Conservation (phyloP, 805 yeast species). For the Komagataella ulmi region DNA sequence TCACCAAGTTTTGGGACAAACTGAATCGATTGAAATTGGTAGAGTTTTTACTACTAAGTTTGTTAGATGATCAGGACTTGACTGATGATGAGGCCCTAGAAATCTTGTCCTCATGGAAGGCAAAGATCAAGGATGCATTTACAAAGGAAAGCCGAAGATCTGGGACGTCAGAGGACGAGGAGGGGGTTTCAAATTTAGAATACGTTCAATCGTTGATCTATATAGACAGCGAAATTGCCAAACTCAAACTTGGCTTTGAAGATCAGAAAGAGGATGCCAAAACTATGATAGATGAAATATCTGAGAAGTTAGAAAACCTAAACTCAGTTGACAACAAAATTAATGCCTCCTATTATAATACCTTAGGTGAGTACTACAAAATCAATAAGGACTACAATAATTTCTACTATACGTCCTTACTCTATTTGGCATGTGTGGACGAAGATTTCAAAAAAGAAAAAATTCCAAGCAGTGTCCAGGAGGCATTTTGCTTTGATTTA, state of each 20-base stretch:
- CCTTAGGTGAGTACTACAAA: constrained; percentile 67
- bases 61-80: constrained; percentile 26
- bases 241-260: constrained; percentile 33
- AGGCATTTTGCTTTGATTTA: constrained; percentile 51
- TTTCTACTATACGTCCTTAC: constrained; percentile 69
- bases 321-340: constrained; percentile 49
- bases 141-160: constrained; percentile 11
- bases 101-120: constrained; percentile 4
- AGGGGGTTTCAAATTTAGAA: constrained; percentile 18
- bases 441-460: constrained; percentile 19
- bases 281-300: constrained; percentile 49
- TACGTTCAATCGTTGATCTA: constrained; percentile 38
- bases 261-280: constrained; percentile 40
- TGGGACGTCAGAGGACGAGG: constrained; percentile 13
- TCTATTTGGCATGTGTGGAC: constrained; percentile 68
- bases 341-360: constrained; percentile 72
- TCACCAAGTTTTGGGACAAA: constrained; percentile 50
- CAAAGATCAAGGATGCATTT: constrained; percentile 28
- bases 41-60: constrained; percentile 50
- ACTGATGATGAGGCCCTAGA: constrained; percentile 29
- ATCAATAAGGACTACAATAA: constrained; percentile 64
- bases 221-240: constrained; percentile 61
- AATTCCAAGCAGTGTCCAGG: constrained; percentile 18
- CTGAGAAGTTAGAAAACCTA: constrained; percentile 40
- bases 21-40: constrained; percentile 72